Base-by-base conservation (phyloP, 768 basidiomycete species). In the Russula earlei region DNA sequence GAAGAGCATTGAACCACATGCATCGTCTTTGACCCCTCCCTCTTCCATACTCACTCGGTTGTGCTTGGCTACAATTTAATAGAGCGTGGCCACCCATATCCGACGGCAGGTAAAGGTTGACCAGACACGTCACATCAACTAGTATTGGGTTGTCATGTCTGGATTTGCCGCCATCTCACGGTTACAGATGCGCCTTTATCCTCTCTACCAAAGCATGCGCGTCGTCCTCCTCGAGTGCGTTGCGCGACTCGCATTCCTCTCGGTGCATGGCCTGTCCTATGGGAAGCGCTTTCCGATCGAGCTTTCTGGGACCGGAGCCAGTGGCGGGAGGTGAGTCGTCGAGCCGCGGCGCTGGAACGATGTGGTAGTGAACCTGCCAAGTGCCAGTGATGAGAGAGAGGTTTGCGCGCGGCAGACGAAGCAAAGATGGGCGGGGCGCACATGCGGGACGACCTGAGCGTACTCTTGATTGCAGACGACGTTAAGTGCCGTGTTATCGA, bases 401-500 rank as follows among this genome's bases (percentile, higher is more conserved):
- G 43, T 5, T 41, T 8, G 14, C n/a, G n/a, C n/a, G 5, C n/a
- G 41, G n/a, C 29, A 10, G 3, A 38, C 7, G 51, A 45, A 33
- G 49, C 43, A 38, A 22, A 25, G 46, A 10, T 6, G 10, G 10
- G 17, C 3, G n/a, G 6, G 19, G 64, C 79, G 55, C 59, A 85
- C 85, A 70, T 88, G 86, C n/a, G 80, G 81, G 7, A 88, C 84
- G 4, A 83, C 83, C 65, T 88, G 86, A 0, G 86, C 86, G 62
- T 88, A 88, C 67, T 87, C 85, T 64, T 88, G 85, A 65, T 87
- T 87, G 63, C 85, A 86, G 4, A 87, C 85, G 6, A 88, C 78
- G 64, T 87, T 88, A 45, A 88, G 71, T 7, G 74, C 84, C 15
- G 83, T 83, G 61, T 86, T 83, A 11, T 78, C 72, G 24, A 85